phyloP scores from a whole-genome alignment of 306 rosid species.

The Comarum palustre region DNA sequence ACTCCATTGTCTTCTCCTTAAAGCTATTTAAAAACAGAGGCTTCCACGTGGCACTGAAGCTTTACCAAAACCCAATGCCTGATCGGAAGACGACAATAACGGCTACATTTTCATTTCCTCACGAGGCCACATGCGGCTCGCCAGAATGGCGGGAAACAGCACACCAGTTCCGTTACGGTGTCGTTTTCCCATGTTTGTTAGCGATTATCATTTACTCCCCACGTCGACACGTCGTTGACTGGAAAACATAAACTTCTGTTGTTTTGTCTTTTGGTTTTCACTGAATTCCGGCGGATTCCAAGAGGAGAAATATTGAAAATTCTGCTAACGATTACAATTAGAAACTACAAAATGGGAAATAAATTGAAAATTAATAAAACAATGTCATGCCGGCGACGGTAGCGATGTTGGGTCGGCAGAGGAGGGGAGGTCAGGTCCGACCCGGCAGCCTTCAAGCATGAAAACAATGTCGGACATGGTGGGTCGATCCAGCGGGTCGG shows the following conservation, averaged over 20 bases:
- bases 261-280: not conserved
- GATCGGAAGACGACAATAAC: conserved; percentile 27
- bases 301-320: not conserved
- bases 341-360: not conserved
- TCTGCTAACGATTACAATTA: not conserved
- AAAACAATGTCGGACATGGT: conserved; percentile 93
- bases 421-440: conserved; percentile 81
- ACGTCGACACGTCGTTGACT: conserved; percentile 49
- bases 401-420: conserved; percentile 90
- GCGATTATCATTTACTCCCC: not conserved
- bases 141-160: conserved; percentile 35
- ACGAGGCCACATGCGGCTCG: not conserved
- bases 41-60: conserved; percentile 35
- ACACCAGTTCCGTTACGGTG: conserved; percentile 28
- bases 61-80: conserved; percentile 18
- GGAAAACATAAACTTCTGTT: not conserved
- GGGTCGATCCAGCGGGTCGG: conserved; percentile 86
- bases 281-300: conserved; percentile 2
- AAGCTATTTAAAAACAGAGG: not conserved
- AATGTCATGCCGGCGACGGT: conserved; percentile 50
- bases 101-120: conserved; percentile 37
- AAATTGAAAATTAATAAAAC: not conserved
- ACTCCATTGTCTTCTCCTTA: conserved; percentile 7
- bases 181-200: conserved; percentile 6
- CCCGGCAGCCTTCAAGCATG: conserved; percentile 99